Evolutionary conservation across 2,329 filamentous ascomycete genomes (phyloP), one percentile per base, ranked within the genome.

Genomic region (Capronia coronata): DNA sequence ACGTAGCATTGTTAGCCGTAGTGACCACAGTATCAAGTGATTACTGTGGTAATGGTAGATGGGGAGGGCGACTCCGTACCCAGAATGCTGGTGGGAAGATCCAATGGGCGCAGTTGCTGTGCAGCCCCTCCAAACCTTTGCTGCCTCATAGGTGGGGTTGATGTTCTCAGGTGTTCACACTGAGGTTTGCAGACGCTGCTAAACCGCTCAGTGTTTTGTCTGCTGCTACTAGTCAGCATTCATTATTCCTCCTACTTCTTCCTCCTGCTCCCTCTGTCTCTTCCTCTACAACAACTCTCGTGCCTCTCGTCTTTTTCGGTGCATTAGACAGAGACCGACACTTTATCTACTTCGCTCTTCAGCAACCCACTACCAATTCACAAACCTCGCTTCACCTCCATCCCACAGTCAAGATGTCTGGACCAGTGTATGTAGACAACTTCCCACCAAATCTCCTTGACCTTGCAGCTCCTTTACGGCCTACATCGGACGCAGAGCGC

Each of bases 271-370:
- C 38, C 32, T 35, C 49, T 50, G 43, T 54, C 47, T 48, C 49
- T 51, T 53, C 44, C 50, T 46, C 51, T 46, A 41, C 38, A 41
- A 39, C n/a, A n/a, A n/a, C n/a, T n/a, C 42, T 51, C 56, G 54
- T 55, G 37, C 49, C 58, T 57, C 56, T 57, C 50, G 54, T 60
- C 58, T 60, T 58, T 59, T 59, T 60, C 58, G 58, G 56, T 60
- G 58, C 58, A 59, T 60, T 57, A 59, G 56, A 58, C 56, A 56
- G 56, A 55, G 56, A 55, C 49, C 52, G 49, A 44, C 40, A 27
- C 44, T 43, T 11, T 21, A 47, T 29, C 29, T 29, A 37, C 23
- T 32, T 43, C 21, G 10, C 25, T 27, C 13, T 13, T 43, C 25
- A n/a, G n/a, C n/a, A n/a, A n/a, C n/a, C n/a, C 25, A 23, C 22